Evolutionary conservation across 345 rosid species (phyloP).

Genomic region (Combretum micranthum): DNA sequence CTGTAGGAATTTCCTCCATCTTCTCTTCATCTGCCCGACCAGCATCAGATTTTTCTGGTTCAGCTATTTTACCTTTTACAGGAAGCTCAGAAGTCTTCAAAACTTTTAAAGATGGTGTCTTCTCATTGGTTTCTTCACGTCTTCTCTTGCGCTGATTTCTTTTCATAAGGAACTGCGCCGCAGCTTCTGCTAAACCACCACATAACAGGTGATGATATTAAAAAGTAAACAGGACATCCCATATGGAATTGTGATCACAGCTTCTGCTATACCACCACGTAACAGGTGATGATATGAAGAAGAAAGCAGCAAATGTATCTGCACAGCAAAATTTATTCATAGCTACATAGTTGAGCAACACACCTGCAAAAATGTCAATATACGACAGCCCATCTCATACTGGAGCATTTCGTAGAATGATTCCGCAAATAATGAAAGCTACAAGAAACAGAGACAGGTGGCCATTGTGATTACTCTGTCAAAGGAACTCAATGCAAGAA

Average conservation of each 20-base stretch:
- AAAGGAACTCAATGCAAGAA: not conserved
- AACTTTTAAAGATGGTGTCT: conserved; percentile 36
- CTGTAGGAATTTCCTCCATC: conserved; percentile 16
- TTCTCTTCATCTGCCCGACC: conserved; percentile 33
- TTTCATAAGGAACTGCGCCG: conserved; percentile 50
- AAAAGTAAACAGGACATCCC: conserved; percentile 7
- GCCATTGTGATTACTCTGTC: not conserved
- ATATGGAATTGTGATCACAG: not conserved
- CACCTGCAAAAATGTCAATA: conserved; percentile 80
- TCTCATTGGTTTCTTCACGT: conserved; percentile 45
- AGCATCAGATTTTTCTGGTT: conserved; percentile 20
- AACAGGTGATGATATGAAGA: not conserved
- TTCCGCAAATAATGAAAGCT: conserved; percentile 95
- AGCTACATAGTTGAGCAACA: conserved; percentile 5
- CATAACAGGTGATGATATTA: conserved; percentile 4
- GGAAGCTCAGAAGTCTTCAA: conserved; percentile 46
- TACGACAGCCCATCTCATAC: conserved; percentile 84
- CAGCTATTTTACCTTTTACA: conserved; percentile 30
- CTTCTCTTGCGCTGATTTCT: conserved; percentile 79
- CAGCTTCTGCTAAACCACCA: conserved; percentile 37
- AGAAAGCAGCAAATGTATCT: too few species aligned
- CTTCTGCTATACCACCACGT: not conserved
- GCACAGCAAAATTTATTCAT: not conserved
- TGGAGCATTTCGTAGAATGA: conserved; percentile 89
- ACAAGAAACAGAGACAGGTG: conserved; percentile 16